Percentiles rank a stretch among this genome's conserved stretches.
phyloP scores from a whole-genome alignment of 805 yeast species.

The Spathaspora hagerdaliae region DNA sequence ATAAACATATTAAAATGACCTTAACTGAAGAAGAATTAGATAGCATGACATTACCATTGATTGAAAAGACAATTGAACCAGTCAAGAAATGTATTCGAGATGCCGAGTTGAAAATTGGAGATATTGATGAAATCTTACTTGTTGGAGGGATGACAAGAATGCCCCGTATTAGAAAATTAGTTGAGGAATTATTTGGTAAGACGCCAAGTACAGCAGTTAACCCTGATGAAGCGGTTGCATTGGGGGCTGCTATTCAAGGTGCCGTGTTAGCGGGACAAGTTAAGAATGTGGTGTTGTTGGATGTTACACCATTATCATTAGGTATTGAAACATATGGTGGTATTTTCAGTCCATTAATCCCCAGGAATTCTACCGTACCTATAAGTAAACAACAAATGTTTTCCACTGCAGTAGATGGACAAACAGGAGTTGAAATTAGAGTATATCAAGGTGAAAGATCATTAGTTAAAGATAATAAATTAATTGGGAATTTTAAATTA shows the following conservation, averaged over 20 bases:
- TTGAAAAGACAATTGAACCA: slow-evolving; percentile 66
- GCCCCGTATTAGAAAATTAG: slow-evolving; percentile 72
- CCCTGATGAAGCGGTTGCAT: slow-evolving; percentile 92
- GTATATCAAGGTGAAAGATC: slow-evolving; percentile 82
- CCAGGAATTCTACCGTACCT: slow-evolving; percentile 76
- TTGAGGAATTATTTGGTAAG: slow-evolving; percentile 54
- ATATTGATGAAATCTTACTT: slow-evolving; percentile 68
- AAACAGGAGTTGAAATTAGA: slow-evolving; percentile 76
- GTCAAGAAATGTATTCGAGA: slow-evolving; percentile 72
- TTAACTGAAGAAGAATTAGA: slow-evolving; percentile 69
- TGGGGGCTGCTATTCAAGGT: slow-evolving; percentile 90
- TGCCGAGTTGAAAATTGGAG: slow-evolving; percentile 61
- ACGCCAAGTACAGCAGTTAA: slow-evolving; percentile 70
- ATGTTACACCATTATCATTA: slow-evolving; percentile 77
- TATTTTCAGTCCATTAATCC: slow-evolving; percentile 72
- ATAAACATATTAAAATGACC: slow-evolving; percentile 55
- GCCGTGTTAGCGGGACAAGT: slow-evolving; percentile 82
- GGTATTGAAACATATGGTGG: slow-evolving; percentile 88
- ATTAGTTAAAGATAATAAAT: slow-evolving; percentile 69
- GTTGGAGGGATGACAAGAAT: slow-evolving; percentile 92
- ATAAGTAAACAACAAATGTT: slow-evolving; percentile 68
- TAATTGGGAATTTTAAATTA: slow-evolving; percentile 71
- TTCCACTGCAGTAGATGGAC: slow-evolving; percentile 82
- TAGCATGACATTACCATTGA: slow-evolving; percentile 58
- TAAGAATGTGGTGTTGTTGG: slow-evolving; percentile 70